Evolutionary conservation across 352 stramenopile genomes (phyloP), one percentile per base, ranked within the genome.

Genomic region (Phytophthora pseudosyringae): DNA sequence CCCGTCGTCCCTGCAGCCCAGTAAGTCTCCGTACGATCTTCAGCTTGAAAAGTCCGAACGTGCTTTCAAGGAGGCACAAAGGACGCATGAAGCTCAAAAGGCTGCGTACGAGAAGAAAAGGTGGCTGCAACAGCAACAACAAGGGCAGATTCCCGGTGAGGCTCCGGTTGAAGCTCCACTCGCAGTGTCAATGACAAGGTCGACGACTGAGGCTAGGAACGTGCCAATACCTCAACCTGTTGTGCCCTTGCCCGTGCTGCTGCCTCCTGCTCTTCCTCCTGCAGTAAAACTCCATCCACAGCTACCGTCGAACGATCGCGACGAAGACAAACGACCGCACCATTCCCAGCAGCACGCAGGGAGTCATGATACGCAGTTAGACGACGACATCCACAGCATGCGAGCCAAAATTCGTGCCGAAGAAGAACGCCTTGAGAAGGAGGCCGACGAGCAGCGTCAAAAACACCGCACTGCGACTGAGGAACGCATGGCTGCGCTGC

Each of bases 401-500:
- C 71, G 72, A n/a, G 59, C 55, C 9, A 73, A 68, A 59, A 76
- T 92, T 44, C 36, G 53, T 21, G 74, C 67, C 5, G 76, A 88
- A 50, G 78, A 87, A 41, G 60, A 74, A 32, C 78, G 71, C 3
- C 44, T 87, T 0, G 55, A 67, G 31, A 59, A 69, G 18, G 76
- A 90, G 52, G 68, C 80, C 0, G 75, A 89, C 25, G 61, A 77
- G 11, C 56, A 86, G 15, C 70, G 76, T 18, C 47, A 74, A 40
- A 75, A 72, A 10, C 81, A 90, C 48, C 79, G 71, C 0, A 45
- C 59, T 7, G 83, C 78, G n/a, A 75, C 78, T 10, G 81, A 92
- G 57, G 68, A 79, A 13, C 71, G 83, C 0, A 81, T 92, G 69
- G 74, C 76, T 29, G 78, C 73, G 3, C 49, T 94, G 3, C 73